Conservation (phyloP, 305 asterid species). For the Rubia tinctorum region DNA sequence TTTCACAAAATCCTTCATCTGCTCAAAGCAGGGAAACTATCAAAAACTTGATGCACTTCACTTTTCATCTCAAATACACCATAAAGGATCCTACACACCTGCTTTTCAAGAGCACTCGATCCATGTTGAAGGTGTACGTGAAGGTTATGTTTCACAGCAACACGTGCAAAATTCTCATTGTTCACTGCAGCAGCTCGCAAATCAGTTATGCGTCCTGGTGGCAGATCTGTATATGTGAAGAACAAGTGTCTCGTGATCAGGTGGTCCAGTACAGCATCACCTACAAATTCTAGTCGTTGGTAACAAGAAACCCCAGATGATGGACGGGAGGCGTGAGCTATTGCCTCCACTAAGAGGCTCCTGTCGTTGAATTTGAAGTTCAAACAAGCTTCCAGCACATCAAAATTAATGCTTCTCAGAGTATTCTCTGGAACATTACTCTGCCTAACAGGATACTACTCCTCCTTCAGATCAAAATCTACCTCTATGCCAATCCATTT, state of each 20-base stretch:
- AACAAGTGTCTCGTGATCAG: conserved; percentile 91
- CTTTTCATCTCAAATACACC: background rate
- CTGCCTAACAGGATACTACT: conserved; percentile 45
- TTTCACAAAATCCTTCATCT: conserved; percentile 92
- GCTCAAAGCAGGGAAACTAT: conserved; percentile 20
- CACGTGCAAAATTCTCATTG: conserved; percentile 98
- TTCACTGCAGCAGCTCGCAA: conserved; percentile 99
- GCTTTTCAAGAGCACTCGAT: conserved; percentile 95
- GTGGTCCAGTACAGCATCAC: conserved; percentile 98
- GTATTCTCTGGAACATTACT: conserved; percentile 63
- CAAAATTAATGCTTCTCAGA: conserved; percentile 77
- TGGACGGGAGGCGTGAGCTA: conserved; percentile 99
- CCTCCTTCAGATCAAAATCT: conserved; percentile 67
- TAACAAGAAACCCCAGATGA: conserved; percentile 98
- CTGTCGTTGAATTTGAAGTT: conserved; percentile 57
- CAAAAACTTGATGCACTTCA: background rate
- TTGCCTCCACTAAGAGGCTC: conserved; percentile 88
- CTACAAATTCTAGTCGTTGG: conserved; percentile 96
- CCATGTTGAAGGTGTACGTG: conserved; percentile 98
- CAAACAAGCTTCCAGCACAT: conserved; percentile 68
- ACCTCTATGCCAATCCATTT: conserved; percentile 92
- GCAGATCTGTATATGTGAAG: conserved; percentile 93
- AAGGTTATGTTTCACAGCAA: conserved; percentile 88
- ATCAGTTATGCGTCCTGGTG: conserved; percentile 99
- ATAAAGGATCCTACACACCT: conserved; percentile 36